A percentile compares a stretch with the other conserved stretches of the same genome.
Conservation (phyloP, 768 basidiomycete genomes). For the Podaxis sp. region DNA sequence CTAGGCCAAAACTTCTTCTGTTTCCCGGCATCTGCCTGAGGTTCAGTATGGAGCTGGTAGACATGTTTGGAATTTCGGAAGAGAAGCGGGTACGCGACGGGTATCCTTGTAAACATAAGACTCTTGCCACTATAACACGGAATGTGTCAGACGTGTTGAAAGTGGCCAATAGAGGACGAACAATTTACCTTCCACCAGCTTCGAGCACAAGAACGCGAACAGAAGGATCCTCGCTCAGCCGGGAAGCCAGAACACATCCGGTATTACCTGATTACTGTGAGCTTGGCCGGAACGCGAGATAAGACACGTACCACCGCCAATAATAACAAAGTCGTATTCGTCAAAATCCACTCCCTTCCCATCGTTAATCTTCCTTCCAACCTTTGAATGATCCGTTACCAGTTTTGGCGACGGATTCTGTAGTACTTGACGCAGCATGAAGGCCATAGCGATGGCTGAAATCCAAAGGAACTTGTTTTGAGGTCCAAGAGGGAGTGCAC, state of each 20-base stretch:
- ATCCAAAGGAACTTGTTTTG: constrained; percentile 19
- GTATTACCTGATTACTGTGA: constrained; percentile 45
- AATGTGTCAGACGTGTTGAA: neutral
- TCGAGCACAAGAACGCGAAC: constrained; percentile 58
- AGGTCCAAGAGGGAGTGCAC: constrained; percentile 13
- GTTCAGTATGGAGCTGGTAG: constrained; percentile 56
- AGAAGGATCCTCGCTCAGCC: constrained; percentile 55
- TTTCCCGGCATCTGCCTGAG: constrained; percentile 49
- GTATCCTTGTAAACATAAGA: constrained; percentile 40
- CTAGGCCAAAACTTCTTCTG: constrained; percentile 62
- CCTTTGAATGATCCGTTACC: constrained; percentile 25
- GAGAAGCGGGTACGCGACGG: constrained; percentile 41
- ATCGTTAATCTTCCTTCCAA: constrained; percentile 16
- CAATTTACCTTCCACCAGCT: constrained; percentile 54
- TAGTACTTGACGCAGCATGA: constrained; percentile 23
- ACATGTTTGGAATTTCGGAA: constrained; percentile 46
- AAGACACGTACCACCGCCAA: constrained; percentile 50
- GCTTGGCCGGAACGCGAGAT: neutral
- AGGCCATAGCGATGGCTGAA: constrained; percentile 22
- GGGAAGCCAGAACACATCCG: constrained; percentile 60
- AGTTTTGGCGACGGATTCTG: constrained; percentile 20
- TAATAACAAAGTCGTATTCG: constrained; percentile 51
- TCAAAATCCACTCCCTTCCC: constrained; percentile 16
- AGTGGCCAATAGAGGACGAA: neutral
- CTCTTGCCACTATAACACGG: constrained; percentile 39